Base-by-base conservation (phyloP, 2,329 filamentous ascomycete species). In the Xylaria sp. region DNA sequence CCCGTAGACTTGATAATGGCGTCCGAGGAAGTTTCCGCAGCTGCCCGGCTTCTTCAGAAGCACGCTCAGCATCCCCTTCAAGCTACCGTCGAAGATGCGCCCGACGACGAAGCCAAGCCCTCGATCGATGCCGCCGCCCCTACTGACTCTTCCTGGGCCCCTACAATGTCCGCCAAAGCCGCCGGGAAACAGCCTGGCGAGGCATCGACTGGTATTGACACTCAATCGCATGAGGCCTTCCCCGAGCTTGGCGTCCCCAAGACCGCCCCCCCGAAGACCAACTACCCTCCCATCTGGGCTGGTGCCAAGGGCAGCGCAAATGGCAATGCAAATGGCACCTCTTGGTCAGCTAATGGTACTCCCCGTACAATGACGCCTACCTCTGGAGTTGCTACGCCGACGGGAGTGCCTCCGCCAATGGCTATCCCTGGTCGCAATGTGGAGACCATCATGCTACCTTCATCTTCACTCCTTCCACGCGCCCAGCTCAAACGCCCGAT, bases 151-250 rank as follows among this genome's bases (percentile, higher is more conserved):
- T 81, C 81, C 53, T 83, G 82, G 79, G 80, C 79, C 61, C 80
- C 82, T 61, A 79, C 84, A 25, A 78, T 85, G 73, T 88, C 88
- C 67, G 81, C 87, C 58, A 92, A 91, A 80, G 85, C 88, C 67
- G 87, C 87, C 50, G 88, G 87, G 60, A 93, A 92, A 83, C 88
- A 91, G 77, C 90, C 90, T 77, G 84, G 83, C 39, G 83, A 87
- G 50, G 71, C 78, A 49, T 69, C 80, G 36, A 79, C 81, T 49
- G 74, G 84, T 59, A 82, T 97, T 68, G 93, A 98, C 79, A 94
- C 93, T 22, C 87, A 92, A 75, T 97, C 93, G 20, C 92, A 96
- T 77, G 94, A 98, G 80, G 84, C 92, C 66, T 99, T 99, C 85
- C 96, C 96, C n/a, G 90, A 94, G 73, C 87, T 99, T 53, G 95